phyloP scores from a whole-genome alignment of 805 yeast genomes.

The Cyberlindnera subsufficiens region DNA sequence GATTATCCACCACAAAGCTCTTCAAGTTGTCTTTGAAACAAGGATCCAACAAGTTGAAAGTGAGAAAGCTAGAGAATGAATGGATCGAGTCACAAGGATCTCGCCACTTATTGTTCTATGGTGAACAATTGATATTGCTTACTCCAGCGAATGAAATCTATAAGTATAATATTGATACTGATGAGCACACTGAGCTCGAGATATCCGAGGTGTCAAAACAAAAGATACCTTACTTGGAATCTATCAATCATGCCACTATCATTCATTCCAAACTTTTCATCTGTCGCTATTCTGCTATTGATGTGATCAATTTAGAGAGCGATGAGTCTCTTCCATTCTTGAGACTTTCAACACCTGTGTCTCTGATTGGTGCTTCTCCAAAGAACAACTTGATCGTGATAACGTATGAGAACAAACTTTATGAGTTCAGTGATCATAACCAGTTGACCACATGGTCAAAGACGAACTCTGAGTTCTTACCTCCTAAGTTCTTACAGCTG shows the following conservation, averaged over 20 bases:
- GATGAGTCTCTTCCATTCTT: slow-evolving; percentile 40
- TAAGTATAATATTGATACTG: slow-evolving; percentile 25
- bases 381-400: slow-evolving; percentile 46
- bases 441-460: slow-evolving; percentile 73
- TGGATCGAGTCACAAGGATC: slow-evolving; percentile 44
- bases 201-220: slow-evolving; percentile 30
- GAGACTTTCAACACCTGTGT: slow-evolving; percentile 52
- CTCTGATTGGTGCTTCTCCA: slow-evolving; percentile 52
- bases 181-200: slow-evolving; percentile 28
- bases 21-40: slow-evolving; percentile 49
- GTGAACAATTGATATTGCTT: slow-evolving; percentile 41
- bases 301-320: slow-evolving; percentile 32
- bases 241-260: slow-evolving; percentile 44
- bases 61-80: slow-evolving; percentile 44
- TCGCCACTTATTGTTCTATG: slow-evolving; percentile 43
- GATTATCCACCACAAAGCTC: slow-evolving; percentile 60
- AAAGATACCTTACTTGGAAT: slow-evolving; percentile 40
- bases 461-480: slow-evolving; percentile 67
- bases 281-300: slow-evolving; percentile 56
- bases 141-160: slow-evolving; percentile 60
- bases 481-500: slow-evolving; percentile 50
- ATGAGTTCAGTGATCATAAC: slow-evolving; percentile 49
- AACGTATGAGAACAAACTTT: slow-evolving; percentile 68
- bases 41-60: slow-evolving; percentile 32
- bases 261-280: slow-evolving; percentile 47